These are phyloP conservation scores for Babesia caballi DNA, from an alignment of 169 alveolate species.

Conservation along the genomic window DNA sequence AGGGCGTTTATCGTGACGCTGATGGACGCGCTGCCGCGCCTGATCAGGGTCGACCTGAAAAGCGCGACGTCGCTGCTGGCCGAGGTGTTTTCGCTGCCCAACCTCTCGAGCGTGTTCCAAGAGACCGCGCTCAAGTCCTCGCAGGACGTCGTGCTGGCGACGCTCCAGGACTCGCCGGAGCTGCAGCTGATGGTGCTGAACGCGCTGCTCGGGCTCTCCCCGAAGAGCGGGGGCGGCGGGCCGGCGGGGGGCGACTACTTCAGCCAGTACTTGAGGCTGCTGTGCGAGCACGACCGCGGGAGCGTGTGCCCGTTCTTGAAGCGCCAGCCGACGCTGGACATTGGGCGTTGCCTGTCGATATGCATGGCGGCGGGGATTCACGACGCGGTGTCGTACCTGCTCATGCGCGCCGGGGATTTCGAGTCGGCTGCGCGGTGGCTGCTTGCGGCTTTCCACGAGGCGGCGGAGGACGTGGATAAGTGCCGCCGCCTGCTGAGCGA, in stretches of 20 bases:
- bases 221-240: background rate
- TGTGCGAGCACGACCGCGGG: constrained; percentile 33
- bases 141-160: constrained; percentile 26
- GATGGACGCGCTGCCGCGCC: constrained; percentile 27
- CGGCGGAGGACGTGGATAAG: constrained; percentile 15
- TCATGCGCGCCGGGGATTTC: constrained; percentile 52
- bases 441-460: constrained; percentile 6
- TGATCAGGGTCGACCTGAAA: constrained; percentile 37
- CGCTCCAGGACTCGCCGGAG: constrained; percentile 49
- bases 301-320: constrained; percentile 44
- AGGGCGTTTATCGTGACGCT: constrained; percentile 20
- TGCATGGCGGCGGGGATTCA: constrained; percentile 40
- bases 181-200: constrained; percentile 41
- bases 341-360: constrained; percentile 23
- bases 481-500: constrained; percentile 30
- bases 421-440: constrained; percentile 39
- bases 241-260: constrained; percentile 12
- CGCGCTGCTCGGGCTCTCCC: constrained; percentile 27
- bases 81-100: constrained; percentile 33
- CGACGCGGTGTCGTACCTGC: constrained; percentile 50
- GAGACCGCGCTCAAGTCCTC: constrained; percentile 37
- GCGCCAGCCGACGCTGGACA: constrained; percentile 36
- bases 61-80: constrained; percentile 32
- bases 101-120: constrained; percentile 12
- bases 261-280: constrained; percentile 31